phyloP scores from a whole-genome alignment of 2,329 filamentous ascomycete genomes.

The Penicillium fuscoglaucum region DNA sequence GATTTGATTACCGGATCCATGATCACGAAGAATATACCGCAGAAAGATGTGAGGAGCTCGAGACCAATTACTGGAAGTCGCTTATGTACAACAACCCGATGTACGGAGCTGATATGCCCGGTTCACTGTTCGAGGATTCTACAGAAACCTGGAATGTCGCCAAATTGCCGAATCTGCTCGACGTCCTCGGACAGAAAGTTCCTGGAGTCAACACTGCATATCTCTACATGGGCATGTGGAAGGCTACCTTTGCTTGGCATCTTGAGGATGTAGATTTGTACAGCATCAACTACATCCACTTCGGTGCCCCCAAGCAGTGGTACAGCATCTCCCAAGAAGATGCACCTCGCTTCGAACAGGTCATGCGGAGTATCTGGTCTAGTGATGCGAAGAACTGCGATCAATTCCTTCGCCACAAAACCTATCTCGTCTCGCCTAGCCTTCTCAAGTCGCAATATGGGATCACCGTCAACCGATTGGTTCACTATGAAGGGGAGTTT shows the following conservation, averaged over 20 bases:
- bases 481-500: constrained; percentile 95
- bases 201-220: constrained; percentile 98
- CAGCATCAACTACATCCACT: constrained; percentile 99
- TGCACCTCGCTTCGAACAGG: constrained; percentile 85
- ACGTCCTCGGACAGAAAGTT: constrained; percentile 91
- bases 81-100: constrained; percentile 91
- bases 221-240: constrained; percentile 98
- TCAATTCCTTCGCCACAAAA: constrained; percentile 96
- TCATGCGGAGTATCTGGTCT: constrained; percentile 85
- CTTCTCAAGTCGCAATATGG: constrained; percentile 84
- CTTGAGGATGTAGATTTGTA: constrained; percentile 97
- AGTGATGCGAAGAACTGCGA: constrained; percentile 92
- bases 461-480: constrained; percentile 93
- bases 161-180: constrained; percentile 87
- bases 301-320: constrained; percentile 98
- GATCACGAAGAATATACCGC: constrained; percentile 81
- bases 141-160: constrained; percentile 91
- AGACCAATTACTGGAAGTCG: constrained; percentile 95
- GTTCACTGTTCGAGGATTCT: constrained; percentile 85
- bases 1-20: constrained; percentile 87
- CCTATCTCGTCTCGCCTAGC: constrained; percentile 90
- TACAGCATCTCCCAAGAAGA: constrained; percentile 98
- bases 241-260: constrained; percentile 98
- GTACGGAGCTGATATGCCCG: constrained; percentile 95
- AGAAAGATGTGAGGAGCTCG: constrained; percentile 90